Evolutionary conservation across 2,329 filamentous ascomycete genomes (phyloP).

Genomic region (Paramyrothecium sp.): DNA sequence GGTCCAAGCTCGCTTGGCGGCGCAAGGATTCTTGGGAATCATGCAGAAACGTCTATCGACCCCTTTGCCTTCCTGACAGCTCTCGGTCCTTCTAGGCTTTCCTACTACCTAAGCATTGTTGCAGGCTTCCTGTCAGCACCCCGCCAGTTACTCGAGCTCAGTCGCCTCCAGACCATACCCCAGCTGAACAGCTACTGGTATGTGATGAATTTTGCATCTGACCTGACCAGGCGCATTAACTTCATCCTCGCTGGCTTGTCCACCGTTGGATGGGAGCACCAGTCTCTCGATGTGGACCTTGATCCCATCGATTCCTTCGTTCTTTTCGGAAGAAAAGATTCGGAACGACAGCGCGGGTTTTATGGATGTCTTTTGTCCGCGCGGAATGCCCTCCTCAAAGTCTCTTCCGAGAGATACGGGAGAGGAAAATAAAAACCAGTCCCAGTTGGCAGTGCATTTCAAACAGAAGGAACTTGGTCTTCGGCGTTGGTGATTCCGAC

Average conservation of each 20-base stretch:
- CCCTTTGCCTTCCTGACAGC: slow-evolving; percentile 35
- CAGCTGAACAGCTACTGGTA: slow-evolving; percentile 37
- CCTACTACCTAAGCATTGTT: neutral
- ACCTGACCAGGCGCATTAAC: slow-evolving; percentile 59
- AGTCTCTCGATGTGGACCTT: slow-evolving; percentile 33
- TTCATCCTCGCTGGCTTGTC: slow-evolving; percentile 40
- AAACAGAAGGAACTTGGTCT: slow-evolving; percentile 64
- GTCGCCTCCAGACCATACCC: slow-evolving; percentile 39
- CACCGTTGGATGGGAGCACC: slow-evolving; percentile 47
- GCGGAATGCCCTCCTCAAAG: slow-evolving; percentile 63
- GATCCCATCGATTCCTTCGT: slow-evolving; percentile 43
- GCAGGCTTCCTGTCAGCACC: slow-evolving; percentile 15
- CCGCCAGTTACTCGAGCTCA: slow-evolving; percentile 17
- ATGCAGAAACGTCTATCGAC: slow-evolving; percentile 45
- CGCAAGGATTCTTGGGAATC: slow-evolving; percentile 36
- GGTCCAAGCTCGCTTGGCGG: slow-evolving; percentile 21
- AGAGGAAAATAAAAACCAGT: slow-evolving; percentile 96
- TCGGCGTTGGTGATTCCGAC: slow-evolving; percentile 8
- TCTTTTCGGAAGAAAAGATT: slow-evolving; percentile 29
- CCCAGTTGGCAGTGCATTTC: slow-evolving; percentile 80
- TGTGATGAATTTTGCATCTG: slow-evolving; percentile 43
- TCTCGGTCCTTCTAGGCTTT: slow-evolving; percentile 39
- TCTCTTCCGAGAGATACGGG: slow-evolving; percentile 36
- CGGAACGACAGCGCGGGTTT: slow-evolving; percentile 77
- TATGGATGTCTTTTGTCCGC: slow-evolving; percentile 94